Evolutionary conservation across 257 asterid genomes (phyloP).

Genomic region (Nicotiana tabacum): DNA sequence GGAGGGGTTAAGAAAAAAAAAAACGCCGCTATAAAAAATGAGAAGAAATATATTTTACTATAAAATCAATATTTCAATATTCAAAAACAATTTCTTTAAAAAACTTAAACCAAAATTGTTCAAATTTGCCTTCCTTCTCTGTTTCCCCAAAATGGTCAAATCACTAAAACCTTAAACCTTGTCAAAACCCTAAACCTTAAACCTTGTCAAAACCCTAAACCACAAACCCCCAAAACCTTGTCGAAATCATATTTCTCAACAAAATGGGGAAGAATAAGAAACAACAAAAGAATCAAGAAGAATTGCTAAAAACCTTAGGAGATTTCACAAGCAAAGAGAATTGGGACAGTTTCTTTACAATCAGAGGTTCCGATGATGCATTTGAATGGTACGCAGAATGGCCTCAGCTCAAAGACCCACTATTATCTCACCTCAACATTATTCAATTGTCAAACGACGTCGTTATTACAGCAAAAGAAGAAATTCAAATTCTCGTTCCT

Average conservation of each 20-base stretch:
- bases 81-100: too few species aligned
- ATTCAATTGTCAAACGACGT: not conserved
- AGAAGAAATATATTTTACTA: too few species aligned
- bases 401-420: conserved; percentile 51
- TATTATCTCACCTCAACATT: conserved; percentile 31
- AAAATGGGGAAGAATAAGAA: conserved; percentile 39
- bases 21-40: too few species aligned
- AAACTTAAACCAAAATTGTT: not conserved
- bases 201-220: not conserved
- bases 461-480: conserved; percentile 12
- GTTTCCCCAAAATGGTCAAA: not conserved
- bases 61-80: too few species aligned
- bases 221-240: not conserved
- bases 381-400: conserved; percentile 98
- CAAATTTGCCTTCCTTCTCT: too few species aligned
- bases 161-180: not conserved
- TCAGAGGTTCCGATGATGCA: conserved; percentile 66
- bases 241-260: not conserved
- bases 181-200: not conserved
- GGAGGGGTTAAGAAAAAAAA: too few species aligned
- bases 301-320: conserved; percentile 57
- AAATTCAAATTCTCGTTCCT: conserved; percentile 59
- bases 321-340: conserved; percentile 86
- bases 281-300: conserved; percentile 42
- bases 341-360: conserved; percentile 82